phyloP scores from a whole-genome alignment of 2,329 filamentous ascomycete genomes.

The Xylaria sp. region DNA sequence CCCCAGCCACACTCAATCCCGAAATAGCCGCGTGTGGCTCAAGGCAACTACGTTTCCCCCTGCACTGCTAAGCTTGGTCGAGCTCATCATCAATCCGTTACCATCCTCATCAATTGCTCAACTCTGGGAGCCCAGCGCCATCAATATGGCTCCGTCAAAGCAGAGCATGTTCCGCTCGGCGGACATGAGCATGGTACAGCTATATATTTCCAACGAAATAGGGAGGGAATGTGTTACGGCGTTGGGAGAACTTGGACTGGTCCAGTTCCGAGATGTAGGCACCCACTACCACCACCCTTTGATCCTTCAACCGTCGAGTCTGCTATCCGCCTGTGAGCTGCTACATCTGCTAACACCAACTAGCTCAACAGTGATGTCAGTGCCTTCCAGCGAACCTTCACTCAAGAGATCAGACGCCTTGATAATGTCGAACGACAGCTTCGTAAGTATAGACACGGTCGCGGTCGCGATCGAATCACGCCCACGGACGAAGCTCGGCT shows the following conservation, averaged over 20 bases:
- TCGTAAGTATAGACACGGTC: constrained; percentile 68
- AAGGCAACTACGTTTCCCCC: constrained; percentile 41
- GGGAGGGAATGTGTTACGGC: constrained; percentile 97
- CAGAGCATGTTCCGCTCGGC: constrained; percentile 99
- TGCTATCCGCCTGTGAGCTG: neutral
- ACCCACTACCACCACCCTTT: constrained; percentile 25
- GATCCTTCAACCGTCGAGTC: constrained; percentile 31
- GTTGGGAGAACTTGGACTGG: constrained; percentile 92
- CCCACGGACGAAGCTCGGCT: constrained; percentile 41
- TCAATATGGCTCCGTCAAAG: constrained; percentile 72
- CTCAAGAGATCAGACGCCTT: constrained; percentile 94
- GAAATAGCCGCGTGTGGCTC: constrained; percentile 31
- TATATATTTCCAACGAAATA: constrained; percentile 99
- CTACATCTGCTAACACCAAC: constrained; percentile 37
- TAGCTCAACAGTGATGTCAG: constrained; percentile 93
- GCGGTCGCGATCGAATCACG: constrained; percentile 18
- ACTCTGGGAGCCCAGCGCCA: constrained; percentile 43
- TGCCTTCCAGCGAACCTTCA: constrained; percentile 97
- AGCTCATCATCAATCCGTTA: constrained; percentile 40
- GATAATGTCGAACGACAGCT: constrained; percentile 99
- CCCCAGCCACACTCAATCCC: constrained; percentile 27
- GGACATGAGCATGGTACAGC: constrained; percentile 99
- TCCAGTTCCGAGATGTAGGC: constrained; percentile 96
- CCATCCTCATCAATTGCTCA: constrained; percentile 39
- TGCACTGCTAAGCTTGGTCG: constrained; percentile 34